Evolutionary conservation across 2,329 filamentous ascomycete genomes (phyloP), one percentile per base, ranked within the genome.

Genomic region (Neofusicoccum umdonicola): DNA sequence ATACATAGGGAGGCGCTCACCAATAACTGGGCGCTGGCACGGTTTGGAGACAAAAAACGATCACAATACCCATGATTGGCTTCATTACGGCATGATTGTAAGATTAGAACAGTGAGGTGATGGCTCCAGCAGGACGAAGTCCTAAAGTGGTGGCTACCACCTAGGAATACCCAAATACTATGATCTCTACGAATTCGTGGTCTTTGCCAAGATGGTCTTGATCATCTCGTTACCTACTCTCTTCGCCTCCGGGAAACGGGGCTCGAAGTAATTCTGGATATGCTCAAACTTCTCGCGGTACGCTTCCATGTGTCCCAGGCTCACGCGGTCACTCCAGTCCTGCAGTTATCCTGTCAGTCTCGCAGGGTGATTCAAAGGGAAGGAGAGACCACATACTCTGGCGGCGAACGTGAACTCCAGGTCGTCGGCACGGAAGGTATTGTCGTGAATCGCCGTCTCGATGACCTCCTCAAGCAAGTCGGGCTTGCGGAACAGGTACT

Each of bases 371-470:
- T 37, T 31, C 27, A 31, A 31, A 37, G 54, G 35, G 51, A 65
- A 39, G 11, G 9, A 19, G 34, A n/a, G 13, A 22, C 7, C 27
- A 76, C 80, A 74, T 76, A 86, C 84, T 64, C 93, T 84, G 31
- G 96, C 96, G 1, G 95, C 96, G 80, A 99, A 98, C 0, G 94
- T 97, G 74, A 99, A 99, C 78, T 99, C 95, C 64, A 99, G 82
- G 76, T 99, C 95, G 73, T 99, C 95, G 27, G 90, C 90, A n/a
- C 95, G 86, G 80, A 97, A 99, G 0, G 90, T 94, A 71, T 91
- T 89, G 77, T 99, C 94, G 68, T 94, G 86, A 71, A 97, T 88
- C 3, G 93, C 94, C 7, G 92, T 95, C 56, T 90, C 85, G 70
- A 99, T 86, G 27, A 90, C 90, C 74, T 95, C 92, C 58, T 96